These are phyloP conservation scores for Silene noctiflora DNA, from an alignment of 179 eudicot species.

Conservation along the genomic window DNA sequence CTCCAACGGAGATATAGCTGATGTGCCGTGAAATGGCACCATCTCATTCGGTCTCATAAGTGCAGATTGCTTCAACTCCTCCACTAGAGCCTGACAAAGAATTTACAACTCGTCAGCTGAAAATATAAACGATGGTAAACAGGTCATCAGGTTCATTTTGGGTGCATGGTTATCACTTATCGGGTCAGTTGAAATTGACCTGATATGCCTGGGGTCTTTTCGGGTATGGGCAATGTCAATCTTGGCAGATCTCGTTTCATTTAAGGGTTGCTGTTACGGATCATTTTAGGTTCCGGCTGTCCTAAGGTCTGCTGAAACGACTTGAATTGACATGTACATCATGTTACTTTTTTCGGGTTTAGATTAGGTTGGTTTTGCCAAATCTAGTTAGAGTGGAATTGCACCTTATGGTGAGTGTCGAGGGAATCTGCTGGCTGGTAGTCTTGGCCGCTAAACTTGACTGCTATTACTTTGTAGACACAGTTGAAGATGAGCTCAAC, in stretches of 20 bases:
- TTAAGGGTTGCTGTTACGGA: too few species aligned
- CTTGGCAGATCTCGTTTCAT: too few species aligned
- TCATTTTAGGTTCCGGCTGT: too few species aligned
- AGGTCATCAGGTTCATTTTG: background rate
- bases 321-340: too few species aligned
- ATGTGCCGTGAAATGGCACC: conserved; percentile 29
- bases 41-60: conserved; percentile 35
- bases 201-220: too few species aligned
- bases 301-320: too few species aligned
- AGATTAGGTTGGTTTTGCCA: background rate
- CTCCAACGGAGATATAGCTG: conserved; percentile 27
- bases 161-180: too few species aligned
- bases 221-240: too few species aligned
- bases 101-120: conserved; percentile 14
- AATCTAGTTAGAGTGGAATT: background rate
- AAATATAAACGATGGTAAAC: background rate
- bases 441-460: conserved; percentile 33
- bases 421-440: conserved; percentile 31
- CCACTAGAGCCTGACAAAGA: conserved; percentile 49
- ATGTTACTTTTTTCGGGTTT: too few species aligned
- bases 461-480: conserved; percentile 36
- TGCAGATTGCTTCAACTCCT: conserved; percentile 45
- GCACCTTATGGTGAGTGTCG: conserved; percentile 34
- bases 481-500: conserved; percentile 33
- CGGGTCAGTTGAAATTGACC: too few species aligned